Evolutionary conservation across 2,329 filamentous ascomycete species (phyloP).

Genomic region (Diaporthe sp.): DNA sequence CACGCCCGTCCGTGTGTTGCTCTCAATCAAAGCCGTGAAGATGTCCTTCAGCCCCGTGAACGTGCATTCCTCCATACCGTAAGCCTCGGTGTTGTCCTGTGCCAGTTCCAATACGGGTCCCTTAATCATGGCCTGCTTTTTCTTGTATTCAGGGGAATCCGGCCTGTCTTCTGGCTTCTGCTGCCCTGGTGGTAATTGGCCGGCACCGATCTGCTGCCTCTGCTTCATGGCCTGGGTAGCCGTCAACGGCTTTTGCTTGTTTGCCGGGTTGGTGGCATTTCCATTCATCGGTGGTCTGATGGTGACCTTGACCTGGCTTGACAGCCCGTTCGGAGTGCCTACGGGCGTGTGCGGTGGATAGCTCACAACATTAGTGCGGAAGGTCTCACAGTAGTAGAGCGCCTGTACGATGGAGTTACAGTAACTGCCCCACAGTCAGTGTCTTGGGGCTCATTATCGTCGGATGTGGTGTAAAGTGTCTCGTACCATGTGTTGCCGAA

Average conservation of each 20-base stretch:
- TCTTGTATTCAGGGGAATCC: slow-evolving; percentile 97
- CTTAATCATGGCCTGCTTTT: slow-evolving; percentile 84
- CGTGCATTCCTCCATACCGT: slow-evolving; percentile 94
- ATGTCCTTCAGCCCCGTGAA: slow-evolving; percentile 97
- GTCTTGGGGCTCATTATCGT: slow-evolving; percentile 25
- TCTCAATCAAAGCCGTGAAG: slow-evolving; percentile 89
- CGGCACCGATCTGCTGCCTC: slow-evolving; percentile 65
- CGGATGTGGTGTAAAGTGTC: slow-evolving; percentile 33
- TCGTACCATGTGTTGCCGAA: slow-evolving; percentile 97
- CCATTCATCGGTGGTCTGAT: slow-evolving; percentile 69
- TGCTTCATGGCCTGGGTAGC: slow-evolving; percentile 69
- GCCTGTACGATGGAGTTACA: slow-evolving; percentile 99
- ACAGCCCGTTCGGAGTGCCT: slow-evolving; percentile 74
- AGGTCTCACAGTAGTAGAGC: slow-evolving; percentile 93
- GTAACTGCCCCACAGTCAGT: slow-evolving; percentile 72
- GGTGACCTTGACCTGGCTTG: slow-evolving; percentile 70
- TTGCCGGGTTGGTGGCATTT: slow-evolving; percentile 52
- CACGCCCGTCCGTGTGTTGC: slow-evolving; percentile 85
- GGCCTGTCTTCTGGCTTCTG: slow-evolving; percentile 87
- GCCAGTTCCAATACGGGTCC: slow-evolving; percentile 73
- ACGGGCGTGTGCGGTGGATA: slow-evolving; percentile 82
- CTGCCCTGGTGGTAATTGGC: slow-evolving; percentile 66
- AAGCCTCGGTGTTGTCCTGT: slow-evolving; percentile 81
- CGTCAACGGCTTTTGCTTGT: slow-evolving; percentile 66
- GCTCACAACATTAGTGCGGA: slow-evolving; percentile 93